phyloP scores from a whole-genome alignment of 1,284 basidiomycete genomes.

The Marasmius tenuissimus region DNA sequence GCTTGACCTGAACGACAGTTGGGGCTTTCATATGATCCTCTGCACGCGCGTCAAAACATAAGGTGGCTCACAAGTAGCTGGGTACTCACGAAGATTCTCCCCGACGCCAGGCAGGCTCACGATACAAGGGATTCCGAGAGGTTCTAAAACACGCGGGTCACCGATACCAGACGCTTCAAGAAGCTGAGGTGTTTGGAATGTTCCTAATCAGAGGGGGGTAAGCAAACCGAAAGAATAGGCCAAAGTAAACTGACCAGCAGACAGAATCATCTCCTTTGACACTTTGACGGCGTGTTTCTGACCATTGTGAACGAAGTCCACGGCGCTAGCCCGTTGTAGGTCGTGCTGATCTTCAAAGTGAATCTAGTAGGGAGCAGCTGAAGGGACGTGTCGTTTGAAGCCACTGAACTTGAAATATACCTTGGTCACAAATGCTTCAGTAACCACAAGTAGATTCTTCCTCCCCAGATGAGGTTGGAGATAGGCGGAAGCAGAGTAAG shows the following conservation, averaged over 20 bases:
- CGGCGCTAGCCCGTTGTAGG: not conserved
- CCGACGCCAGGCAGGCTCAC: constrained; percentile 11
- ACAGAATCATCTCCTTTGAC: constrained; percentile 9
- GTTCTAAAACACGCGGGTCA: not conserved
- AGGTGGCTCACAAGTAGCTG: not conserved
- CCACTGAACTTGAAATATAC: not conserved
- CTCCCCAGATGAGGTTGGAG: not conserved
- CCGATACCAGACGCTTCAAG: constrained; percentile 11
- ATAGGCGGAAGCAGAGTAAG: constrained; percentile 3
- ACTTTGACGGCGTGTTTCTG: not conserved
- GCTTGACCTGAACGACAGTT: constrained; percentile 1
- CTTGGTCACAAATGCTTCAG: constrained; percentile 1
- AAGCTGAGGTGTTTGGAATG: constrained; percentile 9
- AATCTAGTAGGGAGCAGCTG: not conserved
- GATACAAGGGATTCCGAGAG: constrained; percentile 1
- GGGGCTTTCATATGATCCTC: constrained; percentile 7
- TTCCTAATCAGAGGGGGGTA: not conserved
- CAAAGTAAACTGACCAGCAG: constrained; percentile 1
- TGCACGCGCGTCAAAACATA: not conserved
- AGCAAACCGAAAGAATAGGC: not conserved
- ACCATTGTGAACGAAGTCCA: constrained; percentile 4
- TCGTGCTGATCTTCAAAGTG: not conserved
- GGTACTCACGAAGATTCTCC: constrained; percentile 11
- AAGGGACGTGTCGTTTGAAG: not conserved
- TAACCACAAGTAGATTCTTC: constrained; percentile 1